phyloP scores from a whole-genome alignment of 345 rosid genomes.

The Trapa bicornis region DNA sequence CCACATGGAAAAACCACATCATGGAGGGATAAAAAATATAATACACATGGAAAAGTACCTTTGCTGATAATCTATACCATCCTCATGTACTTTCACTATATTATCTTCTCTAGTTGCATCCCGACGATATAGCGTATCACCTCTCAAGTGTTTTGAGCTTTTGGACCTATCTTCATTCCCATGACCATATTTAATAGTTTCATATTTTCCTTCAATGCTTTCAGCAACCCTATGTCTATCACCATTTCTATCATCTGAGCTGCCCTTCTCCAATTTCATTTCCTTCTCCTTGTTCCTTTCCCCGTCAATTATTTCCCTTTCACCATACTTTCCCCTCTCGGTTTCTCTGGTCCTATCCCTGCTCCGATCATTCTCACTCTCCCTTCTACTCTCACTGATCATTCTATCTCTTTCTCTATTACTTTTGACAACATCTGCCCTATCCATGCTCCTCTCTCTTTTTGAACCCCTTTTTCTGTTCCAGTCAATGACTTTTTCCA shows the following conservation, averaged over 20 bases:
- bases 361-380: conserved; percentile 29
- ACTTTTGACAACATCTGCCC: neutral
- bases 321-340: conserved; percentile 27
- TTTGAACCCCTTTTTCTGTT: conserved; percentile 5
- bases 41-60: conserved; percentile 23
- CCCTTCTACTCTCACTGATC: conserved; percentile 7
- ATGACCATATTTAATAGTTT: conserved; percentile 16
- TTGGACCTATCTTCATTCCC: conserved; percentile 20
- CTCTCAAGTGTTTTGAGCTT: conserved; percentile 20
- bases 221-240: conserved; percentile 33
- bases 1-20: neutral
- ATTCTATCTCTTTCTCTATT: conserved; percentile 8
- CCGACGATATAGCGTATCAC: conserved; percentile 13
- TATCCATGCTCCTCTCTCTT: conserved; percentile 9
- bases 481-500: conserved; percentile 5
- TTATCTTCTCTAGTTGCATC: conserved; percentile 22
- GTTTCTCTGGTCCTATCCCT: conserved; percentile 28
- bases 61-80: conserved; percentile 16
- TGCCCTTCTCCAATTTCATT: conserved; percentile 16
- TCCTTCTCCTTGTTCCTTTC: conserved; percentile 25
- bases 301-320: conserved; percentile 27
- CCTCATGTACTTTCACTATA: conserved; percentile 17
- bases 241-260: conserved; percentile 26
- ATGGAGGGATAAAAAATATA: neutral
- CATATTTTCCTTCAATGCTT: conserved; percentile 22